Evolutionary conservation across 2,329 filamentous ascomycete genomes (phyloP), one percentile per base, ranked within the genome.

Genomic region (Tetracladium maxilliforme): DNA sequence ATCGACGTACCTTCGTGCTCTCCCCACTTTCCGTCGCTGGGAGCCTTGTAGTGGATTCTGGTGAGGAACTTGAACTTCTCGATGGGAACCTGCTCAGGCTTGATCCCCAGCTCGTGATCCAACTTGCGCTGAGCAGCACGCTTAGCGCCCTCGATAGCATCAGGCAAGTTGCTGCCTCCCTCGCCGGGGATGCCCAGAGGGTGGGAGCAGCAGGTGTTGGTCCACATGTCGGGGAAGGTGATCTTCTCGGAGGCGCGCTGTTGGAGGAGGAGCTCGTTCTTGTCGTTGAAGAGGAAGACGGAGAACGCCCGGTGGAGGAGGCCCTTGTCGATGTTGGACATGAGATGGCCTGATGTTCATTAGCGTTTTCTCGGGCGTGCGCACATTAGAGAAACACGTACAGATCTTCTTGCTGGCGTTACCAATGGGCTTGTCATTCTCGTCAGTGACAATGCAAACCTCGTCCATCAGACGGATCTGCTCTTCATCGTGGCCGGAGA

Each of bases 221-320:
- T 98, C 90, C 90, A 98, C 77, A 94, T 86, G 49, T 93, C 83
- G 24, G 90, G 87, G 58, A 98, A 98, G 6, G 90, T 98, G 47
- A 98, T 98, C 64, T 98, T 98, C 60, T 95, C 87, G 20, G 74
- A 61, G 15, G 90, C 90, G 38, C 90, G 80, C 61, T 95, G 90
- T 58, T 98, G 90, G 25, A 98, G 72, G 22, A 98, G 77, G 32
- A 95, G 64, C 42, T 84, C 78, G 53, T 94, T 92, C 48, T 90
- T 68, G 33, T 81, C 77, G 57, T 95, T 83, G 63, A 98, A 98
- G 39, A 98, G 74, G 61, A 98, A 98, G 39, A 92, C 82, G 30
- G 87, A 95, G 55, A 98, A 98, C 34, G 90, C 90, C 31, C 90
- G 83, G 62, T 98, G 90, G 29, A 98, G 71, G 32, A 98, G 74